These are phyloP conservation scores for Mycena vulgaris DNA, from an alignment of 768 basidiomycete species.

Conservation along the genomic window DNA sequence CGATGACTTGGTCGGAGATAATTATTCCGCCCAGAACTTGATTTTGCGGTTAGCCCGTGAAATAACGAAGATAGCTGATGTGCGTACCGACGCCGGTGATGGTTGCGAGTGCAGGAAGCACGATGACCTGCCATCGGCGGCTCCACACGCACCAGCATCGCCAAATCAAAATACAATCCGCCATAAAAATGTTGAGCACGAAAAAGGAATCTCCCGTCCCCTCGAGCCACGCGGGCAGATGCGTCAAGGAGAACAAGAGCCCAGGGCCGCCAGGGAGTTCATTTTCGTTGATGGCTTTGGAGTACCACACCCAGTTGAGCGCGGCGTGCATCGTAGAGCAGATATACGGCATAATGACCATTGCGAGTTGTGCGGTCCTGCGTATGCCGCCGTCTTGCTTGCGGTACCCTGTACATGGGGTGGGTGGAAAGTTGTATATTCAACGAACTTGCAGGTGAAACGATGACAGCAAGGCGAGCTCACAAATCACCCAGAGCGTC, in stretches of 20 bases:
- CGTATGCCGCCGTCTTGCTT: too few species aligned
- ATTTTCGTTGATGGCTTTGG: slow-evolving; percentile 23
- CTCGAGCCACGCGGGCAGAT: slow-evolving; percentile 16
- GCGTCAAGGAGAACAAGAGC: slow-evolving; percentile 22
- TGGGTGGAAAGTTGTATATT: not conserved
- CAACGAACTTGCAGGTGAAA: not conserved
- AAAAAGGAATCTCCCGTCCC: slow-evolving; percentile 23
- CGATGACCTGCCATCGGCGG: slow-evolving; percentile 16
- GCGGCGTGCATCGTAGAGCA: slow-evolving; percentile 25
- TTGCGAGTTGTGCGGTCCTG: slow-evolving; percentile 16
- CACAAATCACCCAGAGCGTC: slow-evolving; percentile 15
- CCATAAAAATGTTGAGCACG: slow-evolving; percentile 18
- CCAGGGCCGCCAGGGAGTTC: slow-evolving; percentile 19
- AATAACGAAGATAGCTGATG: too few species aligned
- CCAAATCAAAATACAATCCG: slow-evolving; percentile 30
- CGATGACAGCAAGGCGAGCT: not conserved
- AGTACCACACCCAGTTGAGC: slow-evolving; percentile 27
- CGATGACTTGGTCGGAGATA: slow-evolving; percentile 12
- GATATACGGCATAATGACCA: slow-evolving; percentile 14
- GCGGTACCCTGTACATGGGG: not conserved
- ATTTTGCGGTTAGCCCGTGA: too few species aligned
- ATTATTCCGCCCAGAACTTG: slow-evolving; percentile 26
- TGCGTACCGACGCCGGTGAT: not conserved
- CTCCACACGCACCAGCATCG: slow-evolving; percentile 27
- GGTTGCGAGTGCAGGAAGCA: slow-evolving; percentile 14